Percentiles rank a stretch among this genome's conserved stretches.
phyloP scores from a whole-genome alignment of 805 yeast species.

The Starmerella lactis-condensi region DNA sequence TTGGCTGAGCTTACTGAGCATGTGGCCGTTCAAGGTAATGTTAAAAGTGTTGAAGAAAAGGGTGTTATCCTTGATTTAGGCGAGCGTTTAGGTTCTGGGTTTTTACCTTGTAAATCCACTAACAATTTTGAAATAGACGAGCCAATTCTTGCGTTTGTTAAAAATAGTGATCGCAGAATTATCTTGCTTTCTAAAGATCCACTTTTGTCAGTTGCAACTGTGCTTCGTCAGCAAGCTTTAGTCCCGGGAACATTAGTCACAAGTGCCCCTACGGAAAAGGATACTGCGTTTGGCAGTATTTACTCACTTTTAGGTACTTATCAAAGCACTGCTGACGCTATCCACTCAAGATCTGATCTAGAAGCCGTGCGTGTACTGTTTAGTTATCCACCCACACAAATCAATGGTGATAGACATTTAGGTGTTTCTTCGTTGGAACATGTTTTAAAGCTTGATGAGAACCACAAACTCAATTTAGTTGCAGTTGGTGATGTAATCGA shows the following conservation, averaged over 20 bases:
- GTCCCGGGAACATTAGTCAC: slow-evolving; percentile 74
- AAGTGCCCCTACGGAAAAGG: slow-evolving; percentile 43
- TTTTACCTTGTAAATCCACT: slow-evolving; percentile 25
- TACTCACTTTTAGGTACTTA: slow-evolving; percentile 58
- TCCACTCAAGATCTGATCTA: slow-evolving; percentile 34
- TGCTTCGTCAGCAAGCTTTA: slow-evolving; percentile 36
- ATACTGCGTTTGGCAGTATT: slow-evolving; percentile 39
- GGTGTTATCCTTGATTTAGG: slow-evolving; percentile 70
- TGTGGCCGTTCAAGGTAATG: slow-evolving; percentile 52
- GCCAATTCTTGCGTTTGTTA: slow-evolving; percentile 44
- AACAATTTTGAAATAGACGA: slow-evolving; percentile 44
- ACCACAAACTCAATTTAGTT: slow-evolving; percentile 36
- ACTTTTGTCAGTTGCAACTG: slow-evolving; percentile 37
- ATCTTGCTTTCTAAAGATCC: slow-evolving; percentile 15
- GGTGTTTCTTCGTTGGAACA: slow-evolving; percentile 47
- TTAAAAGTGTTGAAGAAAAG: slow-evolving; percentile 75
- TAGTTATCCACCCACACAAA: slow-evolving; percentile 14
- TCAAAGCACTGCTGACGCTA: slow-evolving; percentile 47
- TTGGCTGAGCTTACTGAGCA: slow-evolving; percentile 48
- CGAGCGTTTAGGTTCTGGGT: slow-evolving; percentile 20
- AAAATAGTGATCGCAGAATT: slow-evolving; percentile 10
- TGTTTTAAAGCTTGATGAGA: slow-evolving; percentile 24
- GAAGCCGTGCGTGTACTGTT: slow-evolving; percentile 13
- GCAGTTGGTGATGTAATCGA: slow-evolving; percentile 58
- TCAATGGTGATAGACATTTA: slow-evolving; percentile 34